phyloP scores from a whole-genome alignment of 164 flowering plant genomes.

The Nelumbo lutea region DNA sequence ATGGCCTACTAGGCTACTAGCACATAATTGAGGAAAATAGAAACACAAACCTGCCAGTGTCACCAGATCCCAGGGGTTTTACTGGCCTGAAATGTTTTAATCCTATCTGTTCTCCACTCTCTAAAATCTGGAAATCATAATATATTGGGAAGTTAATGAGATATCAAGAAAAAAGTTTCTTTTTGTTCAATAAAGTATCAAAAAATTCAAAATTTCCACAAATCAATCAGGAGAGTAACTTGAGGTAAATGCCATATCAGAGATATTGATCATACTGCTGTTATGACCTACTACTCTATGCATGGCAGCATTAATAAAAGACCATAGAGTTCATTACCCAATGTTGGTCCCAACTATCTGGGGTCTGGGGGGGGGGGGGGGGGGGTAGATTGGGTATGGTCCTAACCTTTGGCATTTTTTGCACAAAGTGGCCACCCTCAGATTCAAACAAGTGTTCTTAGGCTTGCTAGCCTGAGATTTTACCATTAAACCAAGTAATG shows the following conservation, averaged over 20 bases:
- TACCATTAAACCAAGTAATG: too few species aligned
- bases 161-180: background rate
- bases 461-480: too few species aligned
- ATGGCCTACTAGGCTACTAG: background rate
- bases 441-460: too few species aligned
- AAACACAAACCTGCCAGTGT: conserved; percentile 86
- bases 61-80: conserved; percentile 91
- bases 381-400: too few species aligned
- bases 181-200: background rate
- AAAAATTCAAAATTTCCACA: background rate
- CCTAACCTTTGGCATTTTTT: too few species aligned
- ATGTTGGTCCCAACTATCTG: too few species aligned
- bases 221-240: background rate
- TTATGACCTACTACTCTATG: background rate
- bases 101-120: conserved; percentile 74
- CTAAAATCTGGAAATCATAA: conserved; percentile 46
- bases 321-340: too few species aligned
- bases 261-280: background rate
- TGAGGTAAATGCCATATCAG: background rate
- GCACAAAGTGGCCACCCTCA: too few species aligned
- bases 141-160: conserved; percentile 1
- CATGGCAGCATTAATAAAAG: background rate
- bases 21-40: background rate
- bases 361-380: too few species aligned
- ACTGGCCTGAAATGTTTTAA: conserved; percentile 85